Evolutionary conservation across 208 protist genomes (phyloP).

Genomic region (Phytomonas sp.): DNA sequence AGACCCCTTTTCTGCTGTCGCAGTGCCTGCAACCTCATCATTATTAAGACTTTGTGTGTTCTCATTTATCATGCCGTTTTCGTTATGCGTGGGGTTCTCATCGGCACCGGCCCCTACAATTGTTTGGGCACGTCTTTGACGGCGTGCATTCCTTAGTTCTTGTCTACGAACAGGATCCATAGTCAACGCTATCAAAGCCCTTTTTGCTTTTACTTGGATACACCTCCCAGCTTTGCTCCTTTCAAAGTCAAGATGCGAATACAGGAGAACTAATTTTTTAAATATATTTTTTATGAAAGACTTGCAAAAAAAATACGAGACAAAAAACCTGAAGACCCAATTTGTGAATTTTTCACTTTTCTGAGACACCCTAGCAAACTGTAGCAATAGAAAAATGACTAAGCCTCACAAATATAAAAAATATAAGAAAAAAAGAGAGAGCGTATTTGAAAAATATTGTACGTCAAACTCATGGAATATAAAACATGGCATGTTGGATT

Average conservation of each 20-base stretch:
- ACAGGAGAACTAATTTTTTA: not conserved
- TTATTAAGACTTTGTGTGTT: not conserved
- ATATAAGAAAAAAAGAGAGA: not conserved
- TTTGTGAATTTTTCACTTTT: not conserved
- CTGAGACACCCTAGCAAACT: not conserved
- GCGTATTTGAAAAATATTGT: not conserved
- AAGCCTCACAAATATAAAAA: not conserved
- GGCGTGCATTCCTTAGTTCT: constrained; percentile 24
- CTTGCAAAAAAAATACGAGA: not conserved
- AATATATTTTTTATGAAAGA: not conserved
- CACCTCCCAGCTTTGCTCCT: not conserved
- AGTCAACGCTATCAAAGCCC: not conserved
- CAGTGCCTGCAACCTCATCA: not conserved
- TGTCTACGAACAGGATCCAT: constrained; percentile 27
- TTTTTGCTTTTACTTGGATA: constrained; percentile 12
- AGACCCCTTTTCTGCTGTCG: not conserved
- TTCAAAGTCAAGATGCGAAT: not conserved
- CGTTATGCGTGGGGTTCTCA: not conserved
- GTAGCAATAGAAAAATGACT: not conserved
- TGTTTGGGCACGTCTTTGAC: constrained; percentile 18
- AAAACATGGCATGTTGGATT: not conserved
- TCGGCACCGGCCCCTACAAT: not conserved
- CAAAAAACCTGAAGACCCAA: constrained; percentile 9
- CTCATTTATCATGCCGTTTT: not conserved
- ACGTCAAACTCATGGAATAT: not conserved